Conservation (phyloP, 1,284 basidiomycete species). For the Cutaneotrichosporon cavernicola region DNA sequence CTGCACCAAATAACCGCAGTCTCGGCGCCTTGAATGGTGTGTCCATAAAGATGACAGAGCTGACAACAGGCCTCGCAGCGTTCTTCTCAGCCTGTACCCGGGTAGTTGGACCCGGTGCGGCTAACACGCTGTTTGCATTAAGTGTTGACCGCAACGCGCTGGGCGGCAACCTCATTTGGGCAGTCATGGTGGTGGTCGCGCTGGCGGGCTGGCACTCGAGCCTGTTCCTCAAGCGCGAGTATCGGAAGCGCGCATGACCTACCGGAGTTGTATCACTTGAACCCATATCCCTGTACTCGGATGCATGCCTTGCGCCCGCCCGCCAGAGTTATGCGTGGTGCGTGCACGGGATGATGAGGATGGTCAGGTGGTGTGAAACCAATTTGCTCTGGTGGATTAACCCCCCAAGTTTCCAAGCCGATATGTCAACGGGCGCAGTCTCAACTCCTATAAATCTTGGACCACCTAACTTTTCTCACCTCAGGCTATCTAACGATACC, state of each 20-base stretch:
- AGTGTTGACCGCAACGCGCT: slow-evolving; percentile 40
- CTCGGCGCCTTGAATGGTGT: slow-evolving; percentile 40
- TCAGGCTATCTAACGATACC: no score
- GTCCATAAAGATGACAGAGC: slow-evolving; percentile 17
- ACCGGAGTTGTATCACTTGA: background rate
- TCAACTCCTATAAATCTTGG: no score
- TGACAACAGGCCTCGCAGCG: slow-evolving; percentile 14
- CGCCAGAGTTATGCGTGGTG: no score
- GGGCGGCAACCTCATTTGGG: slow-evolving; percentile 44
- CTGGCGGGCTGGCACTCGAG: slow-evolving; percentile 26
- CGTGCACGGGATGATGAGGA: no score
- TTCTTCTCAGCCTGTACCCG: slow-evolving; percentile 36
- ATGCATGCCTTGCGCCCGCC: background rate
- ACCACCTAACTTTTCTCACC: no score
- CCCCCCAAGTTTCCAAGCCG: no score
- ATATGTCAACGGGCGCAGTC: no score
- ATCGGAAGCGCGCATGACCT: background rate
- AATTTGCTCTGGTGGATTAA: no score
- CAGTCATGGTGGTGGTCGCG: slow-evolving; percentile 26
- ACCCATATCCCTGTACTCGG: background rate
- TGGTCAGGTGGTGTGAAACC: no score
- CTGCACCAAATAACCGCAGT: slow-evolving; percentile 33
- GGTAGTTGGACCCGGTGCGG: slow-evolving; percentile 36
- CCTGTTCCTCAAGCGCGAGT: slow-evolving; percentile 12
- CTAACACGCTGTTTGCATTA: slow-evolving; percentile 42